Evolutionary conservation across 306 rosid species (phyloP).

Genomic region (Prunus mira): DNA sequence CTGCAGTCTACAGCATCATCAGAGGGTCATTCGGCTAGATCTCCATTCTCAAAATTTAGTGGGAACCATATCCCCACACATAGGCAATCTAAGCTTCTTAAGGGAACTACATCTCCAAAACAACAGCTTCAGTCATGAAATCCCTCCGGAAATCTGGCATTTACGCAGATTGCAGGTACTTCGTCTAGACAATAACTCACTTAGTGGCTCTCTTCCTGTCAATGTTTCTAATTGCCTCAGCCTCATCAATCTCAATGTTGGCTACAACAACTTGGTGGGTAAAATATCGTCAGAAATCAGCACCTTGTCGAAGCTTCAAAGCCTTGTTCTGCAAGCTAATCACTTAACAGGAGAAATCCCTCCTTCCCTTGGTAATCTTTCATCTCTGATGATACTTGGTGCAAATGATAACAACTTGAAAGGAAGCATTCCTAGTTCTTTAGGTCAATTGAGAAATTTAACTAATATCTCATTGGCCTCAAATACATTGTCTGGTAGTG

Average conservation of each 20-base stretch:
- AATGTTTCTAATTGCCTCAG: background rate
- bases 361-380: background rate
- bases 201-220: background rate
- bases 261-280: background rate
- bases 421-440: background rate
- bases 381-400: background rate
- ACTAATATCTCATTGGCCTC: background rate
- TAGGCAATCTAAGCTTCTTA: background rate
- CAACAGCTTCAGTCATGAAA: background rate
- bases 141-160: background rate
- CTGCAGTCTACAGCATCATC: background rate
- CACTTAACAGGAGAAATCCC: background rate
- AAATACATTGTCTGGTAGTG: background rate
- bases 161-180: background rate
- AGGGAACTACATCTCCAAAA: background rate
- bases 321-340: background rate
- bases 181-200: background rate
- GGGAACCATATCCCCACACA: background rate
- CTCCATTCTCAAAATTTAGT: background rate
- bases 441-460: background rate
- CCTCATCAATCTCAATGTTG: background rate
- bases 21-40: background rate
- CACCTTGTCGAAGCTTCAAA: background rate
- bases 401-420: background rate
- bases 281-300: background rate